Percentiles rank a stretch among this genome's conserved stretches.
Conservation (phyloP, 139 green algal species). For the Chlorella sp. region DNA sequence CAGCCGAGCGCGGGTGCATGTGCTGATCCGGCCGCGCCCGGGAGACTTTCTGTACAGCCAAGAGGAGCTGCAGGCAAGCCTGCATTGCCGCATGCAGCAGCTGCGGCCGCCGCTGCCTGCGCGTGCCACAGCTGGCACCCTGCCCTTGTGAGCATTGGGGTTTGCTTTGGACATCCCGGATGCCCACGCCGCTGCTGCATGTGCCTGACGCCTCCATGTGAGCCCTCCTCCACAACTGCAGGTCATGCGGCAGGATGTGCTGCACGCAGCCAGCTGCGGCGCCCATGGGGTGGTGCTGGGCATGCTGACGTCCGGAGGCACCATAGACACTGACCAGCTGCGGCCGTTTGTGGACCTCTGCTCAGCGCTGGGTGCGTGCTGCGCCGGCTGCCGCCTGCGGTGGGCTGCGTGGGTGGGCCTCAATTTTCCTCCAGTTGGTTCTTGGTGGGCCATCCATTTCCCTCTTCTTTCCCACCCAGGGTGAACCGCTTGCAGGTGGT, state of each 20-base stretch:
- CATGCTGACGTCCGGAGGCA: conserved; percentile 14
- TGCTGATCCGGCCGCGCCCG: conserved; percentile 34
- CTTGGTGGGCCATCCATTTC: no score
- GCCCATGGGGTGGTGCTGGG: conserved; percentile 40
- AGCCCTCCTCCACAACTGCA: not conserved
- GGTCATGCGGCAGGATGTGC: conserved; percentile 36
- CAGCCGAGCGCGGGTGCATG: not conserved
- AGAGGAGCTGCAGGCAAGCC: conserved; percentile 24
- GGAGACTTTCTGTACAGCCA: conserved; percentile 37
- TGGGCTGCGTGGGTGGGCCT: no score
- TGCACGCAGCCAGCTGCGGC: conserved; percentile 29
- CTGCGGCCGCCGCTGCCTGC: not conserved
- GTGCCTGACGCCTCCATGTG: not conserved
- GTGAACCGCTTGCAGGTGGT: no score
- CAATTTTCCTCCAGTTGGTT: no score
- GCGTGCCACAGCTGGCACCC: not conserved
- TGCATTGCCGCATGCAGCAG: not conserved
- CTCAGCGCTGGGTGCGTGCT: not conserved
- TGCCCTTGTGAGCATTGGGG: not conserved
- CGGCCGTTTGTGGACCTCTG: conserved; percentile 29
- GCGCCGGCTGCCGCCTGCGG: no score
- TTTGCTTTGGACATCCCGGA: not conserved
- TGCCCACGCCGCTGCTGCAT: no score
- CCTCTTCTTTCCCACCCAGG: no score
- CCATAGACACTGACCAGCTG: not conserved